Base-by-base conservation (phyloP, 192 early-diverging fungal species). In the Dissophora globulifera region DNA sequence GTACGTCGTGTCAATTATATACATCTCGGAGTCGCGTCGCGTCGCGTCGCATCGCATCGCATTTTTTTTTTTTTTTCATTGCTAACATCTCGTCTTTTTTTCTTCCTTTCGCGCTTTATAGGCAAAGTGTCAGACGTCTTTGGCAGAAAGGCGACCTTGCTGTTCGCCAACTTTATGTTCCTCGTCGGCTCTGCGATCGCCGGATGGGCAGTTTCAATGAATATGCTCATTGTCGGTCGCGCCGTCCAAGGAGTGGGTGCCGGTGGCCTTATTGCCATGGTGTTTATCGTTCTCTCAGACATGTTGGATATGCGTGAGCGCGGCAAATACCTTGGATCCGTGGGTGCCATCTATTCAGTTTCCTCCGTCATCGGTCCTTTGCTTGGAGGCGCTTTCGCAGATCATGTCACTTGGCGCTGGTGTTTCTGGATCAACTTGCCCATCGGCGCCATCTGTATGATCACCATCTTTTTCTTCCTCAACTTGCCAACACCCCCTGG, bases 51-150 rank as follows among this genome's bases (percentile, higher is more conserved):
- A n/a, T n/a, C n/a, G n/a, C n/a, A n/a, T n/a, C n/a, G n/a, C n/a
- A n/a, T n/a, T n/a, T n/a, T n/a, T n/a, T n/a, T n/a, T n/a, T n/a
- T n/a, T n/a, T n/a, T n/a, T n/a, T n/a, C n/a, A n/a, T n/a, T n/a
- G n/a, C n/a, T 40, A 7, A 90, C 54, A 79, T 87, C 56, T 87
- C 89, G n/a, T n/a, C 40, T 10, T 40, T 7, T 13, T 40, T 13
- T 10, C 7, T 40, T n/a, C n/a, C n/a, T n/a, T n/a, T n/a, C n/a
- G n/a, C n/a, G n/a, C n/a, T n/a, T n/a, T n/a, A 52, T 94, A 79
- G 95, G 93, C n/a, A 90, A 90, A 52, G 55, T 94, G 58, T 96
- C 59, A 83, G 94, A 96, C 53, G 91, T 95, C 30, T 93, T 95
- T 79, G 96, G 91, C 16, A 84, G 90, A 32, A 85, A 85, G 35